phyloP scores from a whole-genome alignment of 1,284 basidiomycete species.

The Sporisorium exsertum region DNA sequence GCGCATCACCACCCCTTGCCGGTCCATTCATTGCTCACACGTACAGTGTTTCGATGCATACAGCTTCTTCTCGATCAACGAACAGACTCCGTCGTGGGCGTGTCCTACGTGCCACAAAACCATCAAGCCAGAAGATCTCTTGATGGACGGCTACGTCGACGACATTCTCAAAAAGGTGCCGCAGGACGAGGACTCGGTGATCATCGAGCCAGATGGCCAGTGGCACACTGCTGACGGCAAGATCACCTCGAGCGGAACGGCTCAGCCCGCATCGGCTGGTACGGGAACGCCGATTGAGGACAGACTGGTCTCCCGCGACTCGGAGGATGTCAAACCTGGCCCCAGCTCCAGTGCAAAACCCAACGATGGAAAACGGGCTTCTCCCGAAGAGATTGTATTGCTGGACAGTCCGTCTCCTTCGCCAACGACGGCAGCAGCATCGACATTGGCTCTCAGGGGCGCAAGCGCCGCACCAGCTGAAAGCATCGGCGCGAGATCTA shows the following conservation, averaged over 20 bases:
- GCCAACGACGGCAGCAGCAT: conserved; percentile 5
- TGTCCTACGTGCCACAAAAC: conserved; percentile 93
- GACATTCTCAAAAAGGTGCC: conserved; percentile 82
- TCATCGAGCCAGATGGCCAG: conserved; percentile 91
- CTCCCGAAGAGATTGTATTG: conserved; percentile 33
- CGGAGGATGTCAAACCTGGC: conserved; percentile 30
- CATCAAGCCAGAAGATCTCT: conserved; percentile 82
- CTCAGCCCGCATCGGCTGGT: conserved; percentile 20
- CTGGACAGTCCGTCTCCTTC: conserved; percentile 45
- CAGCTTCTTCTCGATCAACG: conserved; percentile 94
- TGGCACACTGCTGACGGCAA: conserved; percentile 94
- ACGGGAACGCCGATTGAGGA: conserved; percentile 20
- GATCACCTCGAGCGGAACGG: conserved; percentile 69
- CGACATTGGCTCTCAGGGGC: conserved; percentile 3
- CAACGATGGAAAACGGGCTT: conserved; percentile 13
- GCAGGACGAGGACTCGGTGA: conserved; percentile 86
- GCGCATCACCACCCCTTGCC: conserved; percentile 85
- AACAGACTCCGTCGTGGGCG: conserved; percentile 93
- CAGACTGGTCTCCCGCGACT: background rate
- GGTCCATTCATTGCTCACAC: conserved; percentile 87
- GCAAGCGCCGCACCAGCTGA: background rate
- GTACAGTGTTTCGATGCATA: conserved; percentile 95
- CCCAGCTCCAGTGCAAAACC: background rate
- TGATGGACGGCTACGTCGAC: conserved; percentile 86
- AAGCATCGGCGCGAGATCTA: conserved; percentile 9